Conservation (phyloP, 805 yeast species). For the Diddensiella transvaalensis region DNA sequence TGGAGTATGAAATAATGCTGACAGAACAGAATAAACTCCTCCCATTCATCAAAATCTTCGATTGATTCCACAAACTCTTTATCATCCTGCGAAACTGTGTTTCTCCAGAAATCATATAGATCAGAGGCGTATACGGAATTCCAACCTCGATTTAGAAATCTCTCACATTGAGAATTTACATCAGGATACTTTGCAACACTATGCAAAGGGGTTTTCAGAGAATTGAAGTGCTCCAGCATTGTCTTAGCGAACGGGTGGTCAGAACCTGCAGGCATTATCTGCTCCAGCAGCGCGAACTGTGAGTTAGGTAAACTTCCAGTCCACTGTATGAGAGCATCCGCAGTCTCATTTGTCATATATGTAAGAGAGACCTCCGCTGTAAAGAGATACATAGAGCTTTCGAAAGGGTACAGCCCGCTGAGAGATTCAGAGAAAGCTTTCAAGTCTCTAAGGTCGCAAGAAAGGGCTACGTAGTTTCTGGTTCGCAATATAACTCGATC, state of each 20-base stretch:
- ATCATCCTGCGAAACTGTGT: conserved; percentile 37
- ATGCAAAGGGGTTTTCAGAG: conserved; percentile 63
- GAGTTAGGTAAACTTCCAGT: conserved; percentile 43
- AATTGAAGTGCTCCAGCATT: conserved; percentile 68
- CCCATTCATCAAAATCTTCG: conserved; percentile 81
- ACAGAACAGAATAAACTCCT: conserved; percentile 69
- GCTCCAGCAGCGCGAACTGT: conserved; percentile 68
- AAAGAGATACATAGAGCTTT: conserved; percentile 41
- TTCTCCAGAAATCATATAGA: conserved; percentile 57
- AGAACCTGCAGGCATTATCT: conserved; percentile 60
- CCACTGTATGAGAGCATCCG: conserved; percentile 56
- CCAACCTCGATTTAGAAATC: conserved; percentile 51
- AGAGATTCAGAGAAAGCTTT: conserved; percentile 35
- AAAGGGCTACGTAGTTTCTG: conserved; percentile 50
- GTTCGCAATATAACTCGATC: conserved; percentile 26
- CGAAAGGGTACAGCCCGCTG: conserved; percentile 15
- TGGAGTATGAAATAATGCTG: conserved; percentile 72
- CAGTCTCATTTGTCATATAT: conserved; percentile 65
- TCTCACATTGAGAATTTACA: conserved; percentile 42
- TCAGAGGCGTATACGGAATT: conserved; percentile 39
- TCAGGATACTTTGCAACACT: conserved; percentile 59
- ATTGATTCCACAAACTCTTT: conserved; percentile 44
- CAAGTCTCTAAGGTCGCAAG: conserved; percentile 59
- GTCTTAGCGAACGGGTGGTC: conserved; percentile 66
- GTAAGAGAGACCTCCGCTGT: conserved; percentile 82